These are phyloP conservation scores for Coemansia nantahalensis DNA, from an alignment of 192 early-diverging fungal species.

Conservation along the genomic window DNA sequence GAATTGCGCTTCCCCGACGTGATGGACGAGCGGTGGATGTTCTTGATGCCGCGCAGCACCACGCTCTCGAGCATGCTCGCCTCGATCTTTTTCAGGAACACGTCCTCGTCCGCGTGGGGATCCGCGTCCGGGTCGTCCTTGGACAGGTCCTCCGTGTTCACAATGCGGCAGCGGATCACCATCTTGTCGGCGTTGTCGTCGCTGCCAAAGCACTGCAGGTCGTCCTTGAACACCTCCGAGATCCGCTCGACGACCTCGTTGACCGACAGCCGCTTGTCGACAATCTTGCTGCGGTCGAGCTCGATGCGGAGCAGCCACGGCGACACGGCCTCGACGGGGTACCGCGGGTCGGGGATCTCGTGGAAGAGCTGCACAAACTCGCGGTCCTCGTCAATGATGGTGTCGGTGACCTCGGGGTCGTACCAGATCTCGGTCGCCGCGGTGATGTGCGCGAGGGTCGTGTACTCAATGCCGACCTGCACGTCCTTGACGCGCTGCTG, in stretches of 20 bases:
- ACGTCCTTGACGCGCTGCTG: slow-evolving; percentile 86
- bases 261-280: slow-evolving; percentile 88
- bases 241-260: slow-evolving; percentile 79
- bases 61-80: slow-evolving; percentile 82
- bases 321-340: slow-evolving; percentile 58
- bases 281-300: slow-evolving; percentile 75
- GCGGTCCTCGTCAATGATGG: slow-evolving; percentile 81
- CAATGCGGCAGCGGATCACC: slow-evolving; percentile 85
- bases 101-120: slow-evolving; percentile 69
- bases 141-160: slow-evolving; percentile 59
- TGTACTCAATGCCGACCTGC: slow-evolving; percentile 85
- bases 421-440: slow-evolving; percentile 92
- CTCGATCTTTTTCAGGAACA: slow-evolving; percentile 86
- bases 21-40: slow-evolving; percentile 79
- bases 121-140: slow-evolving; percentile 60
- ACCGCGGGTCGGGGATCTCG: slow-evolving; percentile 78
- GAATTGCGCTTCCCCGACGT: slow-evolving; percentile 19
- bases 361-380: slow-evolving; percentile 86
- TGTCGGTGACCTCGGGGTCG: slow-evolving; percentile 82
- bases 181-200: slow-evolving; percentile 91
- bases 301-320: slow-evolving; percentile 78
- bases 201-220: slow-evolving; percentile 77
- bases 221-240: slow-evolving; percentile 71
- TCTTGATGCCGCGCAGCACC: slow-evolving; percentile 82
- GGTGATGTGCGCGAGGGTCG: slow-evolving; percentile 84